Percentiles rank a stretch among this genome's conserved stretches.
Evolutionary conservation across 2,329 filamentous ascomycete genomes (phyloP).

Genomic region (Aspergillus ustus): DNA sequence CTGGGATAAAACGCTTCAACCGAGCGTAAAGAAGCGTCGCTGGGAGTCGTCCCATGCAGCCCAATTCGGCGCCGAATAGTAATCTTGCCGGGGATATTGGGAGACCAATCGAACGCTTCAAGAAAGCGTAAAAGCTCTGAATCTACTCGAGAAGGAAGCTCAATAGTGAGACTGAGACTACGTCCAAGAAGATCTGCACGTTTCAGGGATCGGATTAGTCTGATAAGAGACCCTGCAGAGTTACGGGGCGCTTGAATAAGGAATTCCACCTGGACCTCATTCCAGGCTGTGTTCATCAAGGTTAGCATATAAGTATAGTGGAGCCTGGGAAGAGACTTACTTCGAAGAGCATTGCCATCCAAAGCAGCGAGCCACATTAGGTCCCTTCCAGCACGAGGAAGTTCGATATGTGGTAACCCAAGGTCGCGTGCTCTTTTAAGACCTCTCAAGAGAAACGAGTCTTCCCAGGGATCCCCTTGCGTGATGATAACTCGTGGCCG

Average conservation of each 20-base stretch:
- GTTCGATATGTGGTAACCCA: slow-evolving; percentile 70
- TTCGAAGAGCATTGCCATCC: slow-evolving; percentile 70
- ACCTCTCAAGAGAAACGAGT: slow-evolving; percentile 67
- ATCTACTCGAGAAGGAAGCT: slow-evolving; percentile 76
- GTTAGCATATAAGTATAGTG: slow-evolving; percentile 13
- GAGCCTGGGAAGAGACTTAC: slow-evolving; percentile 46
- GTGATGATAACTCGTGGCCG: slow-evolving; percentile 77
- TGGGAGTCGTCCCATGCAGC: slow-evolving; percentile 61
- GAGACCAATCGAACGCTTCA: slow-evolving; percentile 70
- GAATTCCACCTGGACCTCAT: slow-evolving; percentile 77
- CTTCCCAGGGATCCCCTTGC: slow-evolving; percentile 70
- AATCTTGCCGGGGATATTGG: slow-evolving; percentile 55
- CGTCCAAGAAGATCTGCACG: slow-evolving; percentile 75
- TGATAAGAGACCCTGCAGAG: slow-evolving; percentile 74
- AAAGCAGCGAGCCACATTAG: slow-evolving; percentile 78
- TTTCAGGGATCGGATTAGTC: slow-evolving; percentile 76
- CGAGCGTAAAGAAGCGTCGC: slow-evolving; percentile 75
- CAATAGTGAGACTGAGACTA: slow-evolving; percentile 78
- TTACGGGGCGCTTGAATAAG: slow-evolving; percentile 74
- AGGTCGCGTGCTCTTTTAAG: slow-evolving; percentile 58
- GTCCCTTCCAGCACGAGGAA: slow-evolving; percentile 67
- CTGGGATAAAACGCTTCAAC: slow-evolving; percentile 87
- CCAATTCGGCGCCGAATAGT: slow-evolving; percentile 76
- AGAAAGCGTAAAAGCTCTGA: slow-evolving; percentile 66
- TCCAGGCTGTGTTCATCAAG: slow-evolving; percentile 65